Evolutionary conservation across 2,329 filamentous ascomycete genomes (phyloP), one percentile per base, ranked within the genome.

Genomic region (Elsinoe australis): DNA sequence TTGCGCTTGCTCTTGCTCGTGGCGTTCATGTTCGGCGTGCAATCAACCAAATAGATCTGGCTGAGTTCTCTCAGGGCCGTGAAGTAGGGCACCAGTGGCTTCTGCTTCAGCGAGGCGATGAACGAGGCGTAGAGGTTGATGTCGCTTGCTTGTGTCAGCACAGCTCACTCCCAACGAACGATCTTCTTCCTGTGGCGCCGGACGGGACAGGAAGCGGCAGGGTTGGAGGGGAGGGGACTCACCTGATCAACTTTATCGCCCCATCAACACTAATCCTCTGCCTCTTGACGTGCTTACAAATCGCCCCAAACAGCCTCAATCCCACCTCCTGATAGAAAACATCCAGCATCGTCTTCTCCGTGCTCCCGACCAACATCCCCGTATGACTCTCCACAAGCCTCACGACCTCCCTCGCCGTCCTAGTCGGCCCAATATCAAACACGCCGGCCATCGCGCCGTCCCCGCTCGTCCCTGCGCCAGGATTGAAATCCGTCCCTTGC

Each of bases 301-400:
- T 74, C 14, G 87, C 85, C 15, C 84, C 82, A 68, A 96, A 98
- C 46, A 98, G 76, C 19, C 92, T 84, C 54, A 95, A 77, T 0
- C 92, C 92, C 19, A 98, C 90, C 69, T 98, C 92, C 67, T 92
- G 87, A 65, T 95, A 95, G 74, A 98, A 98, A 10, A 98, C 92
- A 61, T 98, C 92, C 19, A 98, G 81, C 75, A 95, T 94, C 53
- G 87, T 90, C 72, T 98, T 98, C 64, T 98, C 92, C 1, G 90
- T 96, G 62, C 87, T 94, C 53, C 92, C 92, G 3, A 86, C 79
- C 9, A 98, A 75, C 87, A 98, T 95, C 61, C 78, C 80, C 1
- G 89, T 96, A 64, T 98, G 92, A 12, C 83, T 83, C 17, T 82
- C 83, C 10, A 96, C 85, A 32, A 96, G 79, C 33, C 87, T 82